Evolutionary conservation across 768 basidiomycete species (phyloP), one percentile per base, ranked within the genome.

Genomic region (Lactarius sanguifluus): DNA sequence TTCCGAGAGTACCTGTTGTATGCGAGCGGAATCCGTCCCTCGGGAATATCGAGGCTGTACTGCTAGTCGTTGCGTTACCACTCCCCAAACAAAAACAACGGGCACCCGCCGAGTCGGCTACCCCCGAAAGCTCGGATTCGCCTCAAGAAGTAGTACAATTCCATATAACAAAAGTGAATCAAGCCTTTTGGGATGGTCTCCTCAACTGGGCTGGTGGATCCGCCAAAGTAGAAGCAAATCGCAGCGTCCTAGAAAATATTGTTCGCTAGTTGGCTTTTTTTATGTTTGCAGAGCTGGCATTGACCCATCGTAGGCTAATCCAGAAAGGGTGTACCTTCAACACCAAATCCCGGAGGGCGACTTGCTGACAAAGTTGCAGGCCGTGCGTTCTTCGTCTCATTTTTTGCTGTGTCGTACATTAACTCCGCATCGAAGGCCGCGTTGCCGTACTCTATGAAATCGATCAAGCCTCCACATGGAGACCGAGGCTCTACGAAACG

Each of bases 181-280:
- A 78, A 20, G 72, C 77, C 2, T 71, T 91, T 20, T 86, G 84
- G 83, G 86, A 89, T 63, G 81, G 82, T 0, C 74, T 92, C 47
- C 76, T 77, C 38, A 77, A 82, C 40, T 92, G 90, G 89, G 79
- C 81, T 20, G 89, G 88, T 16, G 79, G 83, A 23, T 78, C 82
- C 65, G 80, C 83, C 32, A 83, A 80, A 57, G 82, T 84, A 64
- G 79, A 80, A 23, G 77, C 81, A 66, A 86, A 85, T 73, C 79
- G 75, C 47, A 76, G 76, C 52, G 75, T 77, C 54, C 76, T 89
- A 32, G 73, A 77, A 34, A 75, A 78, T 41, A 75, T 86, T 66
- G 89, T 90, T 71, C 70, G 79, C 4, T 13, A 15, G 1, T 9
- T 50, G 13, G 20, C 8, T n/a, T 57, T 30, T 50, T n/a, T 57